A percentile compares a stretch with the other conserved stretches of the same genome.
Evolutionary conservation across 176 grass and related monocot genomes (phyloP).

Genomic region (Zoysia pacifica): DNA sequence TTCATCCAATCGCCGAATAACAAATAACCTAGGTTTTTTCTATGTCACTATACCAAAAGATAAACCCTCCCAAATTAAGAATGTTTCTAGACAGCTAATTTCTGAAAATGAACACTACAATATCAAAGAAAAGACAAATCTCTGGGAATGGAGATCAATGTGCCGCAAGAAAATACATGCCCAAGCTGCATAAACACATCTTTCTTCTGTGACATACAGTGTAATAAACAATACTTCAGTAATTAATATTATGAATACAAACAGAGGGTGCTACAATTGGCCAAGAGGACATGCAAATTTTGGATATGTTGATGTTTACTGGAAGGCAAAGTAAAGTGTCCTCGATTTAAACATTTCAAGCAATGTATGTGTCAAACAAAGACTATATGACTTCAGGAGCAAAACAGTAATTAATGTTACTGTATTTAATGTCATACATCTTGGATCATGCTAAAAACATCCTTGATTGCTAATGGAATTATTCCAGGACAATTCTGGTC

Average conservation of each 20-base stretch:
- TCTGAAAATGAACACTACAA: constrained; percentile 18
- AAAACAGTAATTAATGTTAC: constrained; percentile 26
- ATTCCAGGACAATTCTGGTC: constrained; percentile 92
- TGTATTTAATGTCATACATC: constrained; percentile 60
- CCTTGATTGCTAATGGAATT: constrained; percentile 91
- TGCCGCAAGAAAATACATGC: neutral
- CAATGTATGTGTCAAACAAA: constrained; percentile 19
- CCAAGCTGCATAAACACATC: neutral
- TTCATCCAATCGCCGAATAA: neutral
- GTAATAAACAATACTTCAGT: neutral
- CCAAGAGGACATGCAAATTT: constrained; percentile 9
- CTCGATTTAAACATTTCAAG: constrained; percentile 8
- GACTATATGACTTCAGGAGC: neutral
- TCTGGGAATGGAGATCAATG: too few relatives aligned
- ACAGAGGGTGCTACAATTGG: neutral
- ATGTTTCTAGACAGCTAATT: constrained; percentile 22
- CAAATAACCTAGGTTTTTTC: neutral
- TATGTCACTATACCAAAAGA: neutral
- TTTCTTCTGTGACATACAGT: constrained; percentile 13
- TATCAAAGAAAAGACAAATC: neutral
- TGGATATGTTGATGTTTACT: neutral
- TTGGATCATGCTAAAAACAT: constrained; percentile 96
- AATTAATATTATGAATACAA: neutral
- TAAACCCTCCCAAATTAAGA: constrained; percentile 5
- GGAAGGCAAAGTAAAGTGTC: constrained; percentile 12